A percentile compares a stretch with the other conserved stretches of the same genome.
Conservation (phyloP, 208 protist species). For the Trypanosoma cruzi region DNA sequence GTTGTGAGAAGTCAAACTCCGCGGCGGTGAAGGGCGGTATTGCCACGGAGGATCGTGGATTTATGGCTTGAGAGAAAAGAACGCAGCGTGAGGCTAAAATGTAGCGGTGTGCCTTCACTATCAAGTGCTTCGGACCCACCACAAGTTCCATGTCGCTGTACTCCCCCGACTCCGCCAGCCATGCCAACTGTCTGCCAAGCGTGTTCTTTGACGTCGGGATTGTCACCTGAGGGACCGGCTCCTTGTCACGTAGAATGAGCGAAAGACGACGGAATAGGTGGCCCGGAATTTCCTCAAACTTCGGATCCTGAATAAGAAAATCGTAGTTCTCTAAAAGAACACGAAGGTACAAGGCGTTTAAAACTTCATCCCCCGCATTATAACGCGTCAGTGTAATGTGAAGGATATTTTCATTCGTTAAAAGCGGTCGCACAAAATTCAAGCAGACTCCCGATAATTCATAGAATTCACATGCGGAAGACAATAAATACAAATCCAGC, state of each 20-base stretch:
- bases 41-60: slow-evolving; percentile 43
- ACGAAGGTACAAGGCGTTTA: slow-evolving; percentile 81
- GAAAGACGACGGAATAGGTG: slow-evolving; percentile 90
- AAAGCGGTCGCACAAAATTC: slow-evolving; percentile 66
- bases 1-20: slow-evolving; percentile 87
- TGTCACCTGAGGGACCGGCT: slow-evolving; percentile 61
- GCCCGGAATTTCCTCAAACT: slow-evolving; percentile 90
- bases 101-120: slow-evolving; percentile 74
- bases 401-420: slow-evolving; percentile 85
- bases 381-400: slow-evolving; percentile 83
- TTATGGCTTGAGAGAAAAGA: slow-evolving; percentile 72
- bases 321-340: slow-evolving; percentile 89
- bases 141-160: slow-evolving; percentile 87
- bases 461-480: slow-evolving; percentile 81
- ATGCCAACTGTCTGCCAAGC: slow-evolving; percentile 76
- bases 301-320: slow-evolving; percentile 77
- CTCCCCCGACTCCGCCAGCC: slow-evolving; percentile 81
- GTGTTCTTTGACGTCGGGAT: slow-evolving; percentile 76
- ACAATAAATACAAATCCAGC: slow-evolving; percentile 83
- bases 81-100: slow-evolving; percentile 87
- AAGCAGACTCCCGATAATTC: slow-evolving; percentile 77
- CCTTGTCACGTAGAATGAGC: slow-evolving; percentile 71
- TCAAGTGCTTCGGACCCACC: slow-evolving; percentile 71
- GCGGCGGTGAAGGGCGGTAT: slow-evolving; percentile 51
- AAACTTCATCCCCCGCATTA: slow-evolving; percentile 84